Evolutionary conservation across 2,329 filamentous ascomycete species (phyloP), one percentile per base, ranked within the genome.

Genomic region (Alternaria ethzedia): DNA sequence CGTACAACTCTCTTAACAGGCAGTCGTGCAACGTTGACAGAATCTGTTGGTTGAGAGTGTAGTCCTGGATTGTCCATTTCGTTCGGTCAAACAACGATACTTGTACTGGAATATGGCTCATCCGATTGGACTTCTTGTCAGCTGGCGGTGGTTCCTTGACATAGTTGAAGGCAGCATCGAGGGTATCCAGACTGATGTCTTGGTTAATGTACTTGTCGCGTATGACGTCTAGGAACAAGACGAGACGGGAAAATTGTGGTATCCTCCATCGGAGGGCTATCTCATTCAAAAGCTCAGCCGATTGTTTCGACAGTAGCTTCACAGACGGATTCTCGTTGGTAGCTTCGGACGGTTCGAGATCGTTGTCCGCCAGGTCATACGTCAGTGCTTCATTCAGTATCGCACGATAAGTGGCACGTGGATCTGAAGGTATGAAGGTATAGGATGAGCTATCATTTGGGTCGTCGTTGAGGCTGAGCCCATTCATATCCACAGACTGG

Each of bases 251-350:
- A 74, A 90, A 93, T 68, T 91, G 89, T 3, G 95, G 94, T 65
- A 99, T 86, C 54, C 96, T 90, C 96, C 96, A 99, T 73, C 94
- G 89, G 66, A 93, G 83, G 63, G 91, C 92, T 61, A 97, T 86
- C 78, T 98, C 95, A 64, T 91, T 91, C 66, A 99, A 81, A 49
- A 99, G 83, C 59, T 97, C 94, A 52, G 89, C 86, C 3, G 93
- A 96, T 65, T 91, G 88, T 71, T 90, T 92, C 1, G 93, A 96
- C 20, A 90, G 74, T 20, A 90, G 69, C 65, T 86, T 88, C 64
- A 85, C 82, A 3, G 84, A 80, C 9, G 83, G 81, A 2, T 76
- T 71, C 6, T 86, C 86, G 6, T 83, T 83, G 11, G 80, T 83
- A 13, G 82, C 81, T 65, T 83, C 83, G 10, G 81, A 80, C 23